Conservation (phyloP, 192 early-diverging fungal genomes). For the Coemansia furcata region DNA sequence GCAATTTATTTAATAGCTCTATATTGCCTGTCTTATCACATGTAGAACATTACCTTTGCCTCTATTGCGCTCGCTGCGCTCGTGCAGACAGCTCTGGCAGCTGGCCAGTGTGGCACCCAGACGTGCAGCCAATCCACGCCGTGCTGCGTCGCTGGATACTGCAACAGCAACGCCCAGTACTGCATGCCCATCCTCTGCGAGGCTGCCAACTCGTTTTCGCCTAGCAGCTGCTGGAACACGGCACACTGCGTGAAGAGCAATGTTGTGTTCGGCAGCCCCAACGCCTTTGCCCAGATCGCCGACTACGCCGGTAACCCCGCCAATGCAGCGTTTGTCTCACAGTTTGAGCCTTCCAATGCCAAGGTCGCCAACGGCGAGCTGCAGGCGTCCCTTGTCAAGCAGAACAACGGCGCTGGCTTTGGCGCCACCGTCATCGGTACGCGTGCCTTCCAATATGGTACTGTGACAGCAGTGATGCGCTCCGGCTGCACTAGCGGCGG, state of each 20-base stretch:
- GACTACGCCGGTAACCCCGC: slow-evolving; percentile 57
- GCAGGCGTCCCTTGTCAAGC: slow-evolving; percentile 46
- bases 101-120: slow-evolving; percentile 32
- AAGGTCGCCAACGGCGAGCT: slow-evolving; percentile 47
- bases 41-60: slow-evolving; percentile 39
- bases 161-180: slow-evolving; percentile 34
- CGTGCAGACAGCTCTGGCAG: slow-evolving; percentile 38
- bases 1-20: background rate
- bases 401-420: slow-evolving; percentile 52
- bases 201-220: slow-evolving; percentile 37
- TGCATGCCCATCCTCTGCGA: slow-evolving; percentile 48
- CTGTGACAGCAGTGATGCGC: slow-evolving; percentile 54
- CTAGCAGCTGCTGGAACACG: slow-evolving; percentile 40
- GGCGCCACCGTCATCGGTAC: slow-evolving; percentile 59
- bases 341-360: slow-evolving; percentile 55
- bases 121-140: slow-evolving; percentile 35
- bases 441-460: slow-evolving; percentile 59
- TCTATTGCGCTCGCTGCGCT: slow-evolving; percentile 40
- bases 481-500: slow-evolving; percentile 51
- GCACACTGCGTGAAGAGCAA: slow-evolving; percentile 45
- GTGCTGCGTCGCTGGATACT: slow-evolving; percentile 50
- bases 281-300: slow-evolving; percentile 31
- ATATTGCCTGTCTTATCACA: background rate
- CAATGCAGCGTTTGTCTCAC: slow-evolving; percentile 48
- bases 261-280: slow-evolving; percentile 28